A percentile compares a stretch with the other conserved stretches of the same genome.
phyloP scores from a whole-genome alignment of 257 asterid genomes.

The Fraxinus cuspidata region DNA sequence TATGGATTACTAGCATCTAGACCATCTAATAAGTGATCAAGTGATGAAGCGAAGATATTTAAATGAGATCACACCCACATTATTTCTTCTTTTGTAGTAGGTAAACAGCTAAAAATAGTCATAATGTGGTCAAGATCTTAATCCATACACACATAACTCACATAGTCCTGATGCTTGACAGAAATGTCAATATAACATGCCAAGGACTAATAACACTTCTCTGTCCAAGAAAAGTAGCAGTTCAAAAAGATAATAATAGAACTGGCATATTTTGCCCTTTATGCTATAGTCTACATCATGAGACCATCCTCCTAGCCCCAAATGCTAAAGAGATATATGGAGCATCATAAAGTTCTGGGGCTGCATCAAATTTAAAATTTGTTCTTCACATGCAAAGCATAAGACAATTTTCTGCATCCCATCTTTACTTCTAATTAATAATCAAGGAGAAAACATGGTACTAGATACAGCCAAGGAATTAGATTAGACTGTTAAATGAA shows the following conservation, averaged over 20 bases:
- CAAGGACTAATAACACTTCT: background rate
- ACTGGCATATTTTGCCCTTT: conserved; percentile 7
- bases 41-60: conserved; percentile 2
- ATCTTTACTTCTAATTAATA: background rate
- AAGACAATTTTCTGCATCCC: conserved; percentile 11
- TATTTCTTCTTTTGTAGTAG: conserved; percentile 14
- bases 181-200: conserved; percentile 7
- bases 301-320: conserved; percentile 6
- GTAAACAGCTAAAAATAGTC: conserved; percentile 14
- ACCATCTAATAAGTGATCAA: conserved; percentile 1
- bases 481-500: conserved; percentile 15
- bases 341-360: background rate
- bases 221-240: background rate
- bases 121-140: background rate
- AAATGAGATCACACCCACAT: conserved; percentile 20
- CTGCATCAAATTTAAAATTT: conserved; percentile 6
- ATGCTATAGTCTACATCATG: conserved; percentile 3
- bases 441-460: conserved; percentile 15
- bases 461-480: conserved; percentile 8
- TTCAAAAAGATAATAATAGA: background rate
- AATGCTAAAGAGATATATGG: background rate
- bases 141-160: background rate
- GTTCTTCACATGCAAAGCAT: conserved; percentile 7
- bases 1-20: conserved; percentile 12
- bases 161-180: conserved; percentile 4